These are phyloP conservation scores for Pyricularia pennisetigena DNA, from an alignment of 2,329 filamentous ascomycete species.

Conservation along the genomic window DNA sequence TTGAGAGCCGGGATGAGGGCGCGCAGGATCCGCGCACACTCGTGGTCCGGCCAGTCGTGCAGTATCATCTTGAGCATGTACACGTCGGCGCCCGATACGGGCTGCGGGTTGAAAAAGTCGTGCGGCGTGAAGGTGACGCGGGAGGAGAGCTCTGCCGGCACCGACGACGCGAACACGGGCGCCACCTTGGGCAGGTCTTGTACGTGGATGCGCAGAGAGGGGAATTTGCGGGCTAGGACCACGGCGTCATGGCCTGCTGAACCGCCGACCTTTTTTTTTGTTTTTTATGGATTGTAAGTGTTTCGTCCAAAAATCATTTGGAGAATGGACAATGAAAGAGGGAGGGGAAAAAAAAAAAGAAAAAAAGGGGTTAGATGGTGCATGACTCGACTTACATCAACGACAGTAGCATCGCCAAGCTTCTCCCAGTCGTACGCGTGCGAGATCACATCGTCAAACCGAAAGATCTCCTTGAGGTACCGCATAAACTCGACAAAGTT, in stretches of 20 bases:
- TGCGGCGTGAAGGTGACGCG: constrained; percentile 26
- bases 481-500: constrained; percentile 30
- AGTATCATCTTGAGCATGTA: constrained; percentile 45
- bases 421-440: constrained; percentile 24
- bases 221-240: constrained; percentile 28
- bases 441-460: constrained; percentile 15
- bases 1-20: constrained; percentile 32
- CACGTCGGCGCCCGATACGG: constrained; percentile 28
- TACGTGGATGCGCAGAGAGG: constrained; percentile 29
- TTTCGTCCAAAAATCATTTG: too few species aligned
- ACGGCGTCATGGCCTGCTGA: constrained; percentile 26
- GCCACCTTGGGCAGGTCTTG: constrained; percentile 31
- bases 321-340: too few species aligned
- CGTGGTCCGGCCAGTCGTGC: constrained; percentile 43
- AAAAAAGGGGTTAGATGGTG: too few species aligned
- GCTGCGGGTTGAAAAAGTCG: constrained; percentile 25
- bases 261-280: background rate
- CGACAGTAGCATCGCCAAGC: constrained; percentile 13
- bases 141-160: constrained; percentile 45
- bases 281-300: background rate
- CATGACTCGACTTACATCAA: background rate
- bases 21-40: constrained; percentile 22
- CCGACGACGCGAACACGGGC: constrained; percentile 32
- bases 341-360: background rate
- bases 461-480: constrained; percentile 28